A percentile compares a stretch with the other conserved stretches of the same genome.
Conservation (phyloP, 805 yeast genomes). For the Lipomyces starkeyi region DNA sequence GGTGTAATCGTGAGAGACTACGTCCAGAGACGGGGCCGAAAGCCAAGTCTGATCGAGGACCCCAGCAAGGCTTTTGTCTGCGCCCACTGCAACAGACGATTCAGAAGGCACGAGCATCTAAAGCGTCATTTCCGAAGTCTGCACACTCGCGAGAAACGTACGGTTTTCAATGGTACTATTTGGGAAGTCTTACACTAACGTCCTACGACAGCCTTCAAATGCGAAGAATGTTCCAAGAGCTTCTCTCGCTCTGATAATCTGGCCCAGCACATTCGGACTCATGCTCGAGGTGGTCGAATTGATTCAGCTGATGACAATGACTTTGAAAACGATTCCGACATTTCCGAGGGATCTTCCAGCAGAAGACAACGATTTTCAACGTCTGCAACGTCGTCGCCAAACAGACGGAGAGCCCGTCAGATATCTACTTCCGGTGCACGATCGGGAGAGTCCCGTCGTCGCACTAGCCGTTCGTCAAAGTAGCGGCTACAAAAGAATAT, state of each 20-base stretch:
- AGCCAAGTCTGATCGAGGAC: constrained; percentile 33
- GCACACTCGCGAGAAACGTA: constrained; percentile 66
- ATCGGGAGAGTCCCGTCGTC: constrained; percentile 6
- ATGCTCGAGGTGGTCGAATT: constrained; percentile 23
- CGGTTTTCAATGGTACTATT: background rate
- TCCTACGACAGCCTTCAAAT: constrained; percentile 39
- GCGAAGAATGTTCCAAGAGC: constrained; percentile 44
- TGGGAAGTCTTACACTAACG: background rate
- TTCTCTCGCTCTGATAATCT: constrained; percentile 47
- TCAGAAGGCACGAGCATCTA: constrained; percentile 52
- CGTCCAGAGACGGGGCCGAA: constrained; percentile 34
- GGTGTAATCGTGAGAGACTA: constrained; percentile 14
- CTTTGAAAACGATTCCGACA: constrained; percentile 5
- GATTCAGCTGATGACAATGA: constrained; percentile 6
- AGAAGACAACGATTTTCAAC: constrained; percentile 1
- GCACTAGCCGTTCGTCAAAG: constrained; percentile 3
- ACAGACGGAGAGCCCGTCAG: background rate
- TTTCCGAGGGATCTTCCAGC: background rate
- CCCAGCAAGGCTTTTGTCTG: constrained; percentile 47
- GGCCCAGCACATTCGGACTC: constrained; percentile 46
- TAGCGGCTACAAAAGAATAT: background rate
- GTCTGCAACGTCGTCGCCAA: background rate
- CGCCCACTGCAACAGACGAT: constrained; percentile 47
- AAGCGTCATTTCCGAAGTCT: constrained; percentile 64
- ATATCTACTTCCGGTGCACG: background rate